These are phyloP conservation scores for Tuber borchii DNA, from an alignment of 495 filamentous ascomycete genomes.

Conservation along the genomic window DNA sequence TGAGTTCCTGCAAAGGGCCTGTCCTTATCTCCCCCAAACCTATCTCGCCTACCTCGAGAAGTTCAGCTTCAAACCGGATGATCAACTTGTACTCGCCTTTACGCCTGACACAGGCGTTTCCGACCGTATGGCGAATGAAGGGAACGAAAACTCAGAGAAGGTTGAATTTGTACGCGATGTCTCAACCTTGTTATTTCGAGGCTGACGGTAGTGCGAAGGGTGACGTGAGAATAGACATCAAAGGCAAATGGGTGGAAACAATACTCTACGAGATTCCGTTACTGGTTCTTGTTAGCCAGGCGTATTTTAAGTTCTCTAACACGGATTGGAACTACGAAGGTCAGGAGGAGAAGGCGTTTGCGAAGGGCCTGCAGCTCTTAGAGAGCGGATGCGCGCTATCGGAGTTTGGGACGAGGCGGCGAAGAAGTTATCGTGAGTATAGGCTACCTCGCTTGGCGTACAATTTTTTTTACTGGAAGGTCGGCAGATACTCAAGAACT, in stretches of 20 bases:
- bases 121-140: conserved; percentile 53
- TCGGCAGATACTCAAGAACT: conserved; percentile 67
- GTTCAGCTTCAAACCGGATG: conserved; percentile 70
- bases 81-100: conserved; percentile 72
- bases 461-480: conserved; percentile 10
- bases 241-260: conserved; percentile 84
- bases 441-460: neutral
- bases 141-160: conserved; percentile 31
- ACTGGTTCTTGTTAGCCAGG: conserved; percentile 83
- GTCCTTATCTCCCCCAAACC: conserved; percentile 67
- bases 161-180: conserved; percentile 28
- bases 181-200: neutral
- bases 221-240: conserved; percentile 63
- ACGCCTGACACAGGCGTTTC: conserved; percentile 57
- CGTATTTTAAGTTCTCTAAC: conserved; percentile 93
- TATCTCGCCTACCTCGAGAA: conserved; percentile 75
- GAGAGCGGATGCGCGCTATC: conserved; percentile 80
- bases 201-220: conserved; percentile 46
- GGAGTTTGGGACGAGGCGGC: conserved; percentile 83
- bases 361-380: conserved; percentile 69
- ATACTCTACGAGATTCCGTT: conserved; percentile 97
- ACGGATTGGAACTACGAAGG: conserved; percentile 77
- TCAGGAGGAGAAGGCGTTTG: conserved; percentile 74
- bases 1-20: conserved; percentile 66
- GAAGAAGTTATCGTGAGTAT: conserved; percentile 71